A percentile compares a stretch with the other conserved stretches of the same genome.
Conservation (phyloP, 2,329 filamentous ascomycete species). For the Exophiala sideris region DNA sequence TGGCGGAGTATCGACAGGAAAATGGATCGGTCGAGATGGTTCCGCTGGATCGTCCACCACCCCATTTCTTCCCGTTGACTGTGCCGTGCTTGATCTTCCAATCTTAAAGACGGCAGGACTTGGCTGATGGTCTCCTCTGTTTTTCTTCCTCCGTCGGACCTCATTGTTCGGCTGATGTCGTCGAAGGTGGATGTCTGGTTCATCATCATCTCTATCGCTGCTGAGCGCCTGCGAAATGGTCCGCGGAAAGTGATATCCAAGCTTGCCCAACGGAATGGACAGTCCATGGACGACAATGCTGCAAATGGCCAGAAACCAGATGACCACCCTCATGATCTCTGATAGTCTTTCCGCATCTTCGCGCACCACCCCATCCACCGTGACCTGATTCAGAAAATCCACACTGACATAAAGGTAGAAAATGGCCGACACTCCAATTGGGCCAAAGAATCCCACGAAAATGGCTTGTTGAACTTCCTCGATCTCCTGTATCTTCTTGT, state of each 20-base stretch:
- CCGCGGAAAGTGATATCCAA: slow-evolving; percentile 45
- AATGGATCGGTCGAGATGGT: slow-evolving; percentile 13
- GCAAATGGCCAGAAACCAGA: slow-evolving; percentile 83
- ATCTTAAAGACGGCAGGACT: slow-evolving; percentile 10
- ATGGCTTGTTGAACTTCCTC: slow-evolving; percentile 69
- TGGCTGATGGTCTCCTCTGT: slow-evolving; percentile 4
- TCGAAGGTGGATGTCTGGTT: slow-evolving; percentile 4
- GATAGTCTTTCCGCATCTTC: slow-evolving; percentile 63
- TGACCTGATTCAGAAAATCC: slow-evolving; percentile 64
- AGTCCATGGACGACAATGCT: slow-evolving; percentile 73
- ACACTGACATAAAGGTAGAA: slow-evolving; percentile 83
- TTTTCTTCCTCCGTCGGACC: slow-evolving; percentile 15
- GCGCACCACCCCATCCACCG: slow-evolving; percentile 58
- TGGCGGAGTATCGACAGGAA: slow-evolving; percentile 14
- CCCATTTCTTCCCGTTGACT: neutral
- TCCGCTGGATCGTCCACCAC: slow-evolving; percentile 9
- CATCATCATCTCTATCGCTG: slow-evolving; percentile 30
- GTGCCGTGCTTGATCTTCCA: neutral
- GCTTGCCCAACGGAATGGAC: slow-evolving; percentile 65
- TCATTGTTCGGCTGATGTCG: slow-evolving; percentile 2
- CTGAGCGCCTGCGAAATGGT: slow-evolving; percentile 47
- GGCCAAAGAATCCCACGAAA: slow-evolving; percentile 90
- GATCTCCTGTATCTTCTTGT: slow-evolving; percentile 76
- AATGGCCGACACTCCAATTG: slow-evolving; percentile 83
- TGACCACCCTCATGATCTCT: slow-evolving; percentile 67